Percentiles rank a stretch among this genome's conserved stretches.
Evolutionary conservation across 1,284 basidiomycete genomes (phyloP).

Genomic region (Hemileia vastatrix): DNA sequence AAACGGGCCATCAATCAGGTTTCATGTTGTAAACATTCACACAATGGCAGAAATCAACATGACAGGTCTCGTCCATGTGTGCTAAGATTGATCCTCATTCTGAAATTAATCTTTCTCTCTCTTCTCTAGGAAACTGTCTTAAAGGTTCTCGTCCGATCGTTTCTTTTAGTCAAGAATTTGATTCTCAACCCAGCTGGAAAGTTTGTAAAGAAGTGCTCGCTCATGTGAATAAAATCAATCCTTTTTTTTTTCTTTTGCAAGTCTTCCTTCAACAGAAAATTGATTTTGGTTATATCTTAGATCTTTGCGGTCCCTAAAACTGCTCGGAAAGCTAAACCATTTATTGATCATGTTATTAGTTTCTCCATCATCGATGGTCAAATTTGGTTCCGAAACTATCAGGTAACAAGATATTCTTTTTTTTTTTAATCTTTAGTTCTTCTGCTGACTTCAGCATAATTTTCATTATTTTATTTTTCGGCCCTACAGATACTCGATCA

Average conservation of each 20-base stretch:
- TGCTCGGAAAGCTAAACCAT: constrained; percentile 85
- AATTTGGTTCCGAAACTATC: constrained; percentile 99
- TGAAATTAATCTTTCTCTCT: background rate
- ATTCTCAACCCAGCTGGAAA: constrained; percentile 75
- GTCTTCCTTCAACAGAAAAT: background rate
- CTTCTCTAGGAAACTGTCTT: constrained; percentile 64
- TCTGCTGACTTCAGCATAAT: background rate
- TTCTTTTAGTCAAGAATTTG: constrained; percentile 86
- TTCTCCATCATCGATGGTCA: constrained; percentile 93
- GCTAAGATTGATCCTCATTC: background rate
- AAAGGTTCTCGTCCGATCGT: constrained; percentile 88
- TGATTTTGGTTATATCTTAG: constrained; percentile 47
- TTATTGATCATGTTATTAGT: constrained; percentile 92
- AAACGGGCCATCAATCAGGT: constrained; percentile 91
- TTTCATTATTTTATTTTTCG: background rate
- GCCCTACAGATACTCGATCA: constrained; percentile 7
- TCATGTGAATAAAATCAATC: constrained; percentile 54
- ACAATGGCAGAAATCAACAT: constrained; percentile 99
- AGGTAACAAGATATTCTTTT: constrained; percentile 45
- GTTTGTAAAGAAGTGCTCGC: constrained; percentile 92
- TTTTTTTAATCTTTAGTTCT: background rate
- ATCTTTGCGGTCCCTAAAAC: constrained; percentile 88
- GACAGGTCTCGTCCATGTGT: constrained; percentile 53
- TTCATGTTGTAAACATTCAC: constrained; percentile 97
- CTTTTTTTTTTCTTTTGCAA: background rate